A percentile compares a stretch with the other conserved stretches of the same genome.
phyloP scores from a whole-genome alignment of 1,284 basidiomycete species.

The Cutaneotrichosporon sp. region DNA sequence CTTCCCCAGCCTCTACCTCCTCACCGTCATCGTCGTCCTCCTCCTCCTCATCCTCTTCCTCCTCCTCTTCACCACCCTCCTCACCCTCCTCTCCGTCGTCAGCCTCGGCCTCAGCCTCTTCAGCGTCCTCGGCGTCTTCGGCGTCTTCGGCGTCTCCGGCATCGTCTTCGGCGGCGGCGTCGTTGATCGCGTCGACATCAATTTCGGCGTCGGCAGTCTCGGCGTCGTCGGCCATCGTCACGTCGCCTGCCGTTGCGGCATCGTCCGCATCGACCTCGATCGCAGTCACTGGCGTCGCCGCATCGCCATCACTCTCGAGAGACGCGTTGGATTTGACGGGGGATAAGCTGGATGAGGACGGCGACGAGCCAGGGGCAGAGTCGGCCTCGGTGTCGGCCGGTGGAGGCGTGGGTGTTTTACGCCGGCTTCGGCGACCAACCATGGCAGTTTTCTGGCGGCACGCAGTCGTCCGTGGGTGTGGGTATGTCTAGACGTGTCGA shows the following conservation, averaged over 20 bases:
- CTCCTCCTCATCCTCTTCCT: conserved; percentile 17
- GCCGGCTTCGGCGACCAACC: conserved; percentile 6
- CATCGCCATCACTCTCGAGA: conserved; percentile 1
- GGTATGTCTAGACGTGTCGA: no score
- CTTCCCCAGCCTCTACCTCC: conserved; percentile 8
- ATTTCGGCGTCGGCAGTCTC: conserved; percentile 1
- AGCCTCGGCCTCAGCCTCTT: conserved; percentile 3
- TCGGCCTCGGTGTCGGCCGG: conserved; percentile 4
- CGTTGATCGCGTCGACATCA: background rate
- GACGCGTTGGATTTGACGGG: conserved; percentile 13
- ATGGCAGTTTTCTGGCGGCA: background rate
- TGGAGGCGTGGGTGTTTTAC: conserved; percentile 13
- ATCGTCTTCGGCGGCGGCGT: background rate
- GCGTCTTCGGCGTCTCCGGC: conserved; percentile 3
- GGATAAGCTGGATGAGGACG: conserved; percentile 9
- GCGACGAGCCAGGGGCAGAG: conserved; percentile 3
- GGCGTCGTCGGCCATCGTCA: conserved; percentile 1
- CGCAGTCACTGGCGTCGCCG: conserved; percentile 8
- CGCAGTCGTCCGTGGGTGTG: no score
- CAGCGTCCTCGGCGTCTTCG: background rate
- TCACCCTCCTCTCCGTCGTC: conserved; percentile 21
- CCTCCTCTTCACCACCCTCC: conserved; percentile 20
- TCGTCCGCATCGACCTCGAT: conserved; percentile 4
- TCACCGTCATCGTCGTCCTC: conserved; percentile 16
- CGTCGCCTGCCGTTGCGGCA: no score